phyloP scores from a whole-genome alignment of 352 stramenopile genomes.

The Globisporangium yorkense region DNA sequence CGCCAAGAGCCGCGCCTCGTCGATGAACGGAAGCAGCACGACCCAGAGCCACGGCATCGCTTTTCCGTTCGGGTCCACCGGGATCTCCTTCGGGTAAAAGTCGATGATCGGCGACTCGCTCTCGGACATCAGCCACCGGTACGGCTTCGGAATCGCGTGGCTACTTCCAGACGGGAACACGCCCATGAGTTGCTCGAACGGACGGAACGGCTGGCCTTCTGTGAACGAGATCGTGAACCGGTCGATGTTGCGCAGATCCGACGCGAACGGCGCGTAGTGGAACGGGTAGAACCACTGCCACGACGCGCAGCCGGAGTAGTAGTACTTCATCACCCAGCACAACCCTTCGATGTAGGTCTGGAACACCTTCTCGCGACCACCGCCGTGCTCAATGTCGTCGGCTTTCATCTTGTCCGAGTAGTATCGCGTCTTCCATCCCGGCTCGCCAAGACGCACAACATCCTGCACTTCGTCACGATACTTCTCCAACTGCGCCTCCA shows the following conservation, averaged over 20 bases:
- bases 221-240: conserved; percentile 92
- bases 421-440: conserved; percentile 95
- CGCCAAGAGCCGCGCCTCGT: conserved; percentile 92
- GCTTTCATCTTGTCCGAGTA: conserved; percentile 86
- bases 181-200: conserved; percentile 98
- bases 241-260: conserved; percentile 88
- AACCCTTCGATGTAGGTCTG: conserved; percentile 97
- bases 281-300: conserved; percentile 99
- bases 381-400: conserved; percentile 77
- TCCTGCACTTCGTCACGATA: conserved; percentile 87
- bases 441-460: conserved; percentile 93
- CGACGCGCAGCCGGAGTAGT: conserved; percentile 97
- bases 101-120: conserved; percentile 95
- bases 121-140: conserved; percentile 94
- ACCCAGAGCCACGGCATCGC: conserved; percentile 99
- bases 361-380: conserved; percentile 88
- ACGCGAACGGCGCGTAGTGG: conserved; percentile 96
- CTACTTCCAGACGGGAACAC: conserved; percentile 94
- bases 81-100: conserved; percentile 95
- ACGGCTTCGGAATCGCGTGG: conserved; percentile 92
- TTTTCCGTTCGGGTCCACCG: conserved; percentile 98
- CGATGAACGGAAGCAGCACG: conserved; percentile 98
- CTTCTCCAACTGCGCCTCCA: conserved; percentile 73
- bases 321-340: conserved; percentile 99
- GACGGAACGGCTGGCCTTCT: conserved; percentile 92